Base-by-base conservation (phyloP, 495 filamentous ascomycete species). In the Penicillium bovifimosum region DNA sequence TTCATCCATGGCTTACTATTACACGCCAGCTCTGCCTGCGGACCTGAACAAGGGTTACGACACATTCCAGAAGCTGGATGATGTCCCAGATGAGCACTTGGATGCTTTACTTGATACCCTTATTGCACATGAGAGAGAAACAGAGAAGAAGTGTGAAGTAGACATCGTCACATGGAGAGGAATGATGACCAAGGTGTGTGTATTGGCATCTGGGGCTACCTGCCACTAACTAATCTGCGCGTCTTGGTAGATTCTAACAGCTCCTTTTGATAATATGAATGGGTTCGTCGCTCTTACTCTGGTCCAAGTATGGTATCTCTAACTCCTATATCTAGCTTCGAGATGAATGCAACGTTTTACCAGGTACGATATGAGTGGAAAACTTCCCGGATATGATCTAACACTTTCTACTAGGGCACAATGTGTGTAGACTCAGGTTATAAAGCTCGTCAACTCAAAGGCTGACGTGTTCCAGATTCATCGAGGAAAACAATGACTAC, bases 91-190 rank as follows among this genome's bases (percentile, higher is more conserved):
- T 70, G 90, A 92, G 61, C 95, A 97, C 67, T 69, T 99, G 14
- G 88, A 96, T 72, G 82, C 84, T 44, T 70, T 99, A 17, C 73
- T 99, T 31, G 80, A 80, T 35, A 86, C 89, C 6, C 85, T 99
- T 34, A 74, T 82, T 17, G 77, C 76, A 34, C 72, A 86, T 32
- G 93, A 97, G 66, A 73, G 80, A 60, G 75, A 81, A 49, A 81
- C 77, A 6, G 79, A 78, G 9, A 79, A 81, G 60, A 82, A 73
- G 61, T 84, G 84, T 31, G 81, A 88, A 38, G 84, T 85, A 8
- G 86, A 96, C 53, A 64, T 99, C 39, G 79, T 97, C 41, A 96
- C 92, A 0, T 99, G 92, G 92, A 75, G 93, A 60, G 93, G 93
- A 17, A 96, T 99, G 90, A 89, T 99, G 87, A 97, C 93, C 50